Evolutionary conservation across 352 stramenopile species (phyloP), one percentile per base, ranked within the genome.

Genomic region (Phytopythium vexans): DNA sequence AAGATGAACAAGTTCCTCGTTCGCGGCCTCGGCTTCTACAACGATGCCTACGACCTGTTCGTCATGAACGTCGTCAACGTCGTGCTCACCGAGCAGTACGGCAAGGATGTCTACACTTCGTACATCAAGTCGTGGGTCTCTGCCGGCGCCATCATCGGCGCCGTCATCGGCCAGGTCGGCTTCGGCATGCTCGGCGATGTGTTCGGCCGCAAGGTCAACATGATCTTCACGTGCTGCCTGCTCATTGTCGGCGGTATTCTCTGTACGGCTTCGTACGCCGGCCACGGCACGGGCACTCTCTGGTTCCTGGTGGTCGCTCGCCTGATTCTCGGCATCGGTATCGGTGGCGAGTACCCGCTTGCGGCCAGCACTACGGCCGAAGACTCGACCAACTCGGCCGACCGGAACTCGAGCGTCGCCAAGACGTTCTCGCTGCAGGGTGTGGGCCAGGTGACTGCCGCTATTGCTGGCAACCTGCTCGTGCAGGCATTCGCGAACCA

Each of bases 1-100:
- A 27, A 27, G 21, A 77, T 85, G 68, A 79, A 85, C 63, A 78
- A 77, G 51, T 79, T 81, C 31, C 56, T 82, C n/a, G 57, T 86
- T 12, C 66, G 71, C 39, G 69, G 74, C 37, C 67, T 85, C 58
- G 74, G 72, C 40, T 83, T 83, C 57, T 80, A 78, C 54, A 80
- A 83, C 48, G 69, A 83, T 54, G 69, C 70, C 49, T 86, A 86
- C 52, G 74, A 86, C 42, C 72, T 86, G 34, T 86, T 86, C 57
- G 67, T 86, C 49, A 86, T 86, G 74, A 86, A 86, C 60, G 60
- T 86, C 48, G 41, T 86, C 66, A 86, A 86, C 59, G 69, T 86
- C 47, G 64, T 86, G 42, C 72, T 86, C 61, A 74, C 63, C 36
- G 74, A 86, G 64, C 66, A 82, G 45, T 86, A 81, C 60, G 57